Conservation (phyloP, 768 basidiomycete genomes). For the Mycena rebaudengoi region DNA sequence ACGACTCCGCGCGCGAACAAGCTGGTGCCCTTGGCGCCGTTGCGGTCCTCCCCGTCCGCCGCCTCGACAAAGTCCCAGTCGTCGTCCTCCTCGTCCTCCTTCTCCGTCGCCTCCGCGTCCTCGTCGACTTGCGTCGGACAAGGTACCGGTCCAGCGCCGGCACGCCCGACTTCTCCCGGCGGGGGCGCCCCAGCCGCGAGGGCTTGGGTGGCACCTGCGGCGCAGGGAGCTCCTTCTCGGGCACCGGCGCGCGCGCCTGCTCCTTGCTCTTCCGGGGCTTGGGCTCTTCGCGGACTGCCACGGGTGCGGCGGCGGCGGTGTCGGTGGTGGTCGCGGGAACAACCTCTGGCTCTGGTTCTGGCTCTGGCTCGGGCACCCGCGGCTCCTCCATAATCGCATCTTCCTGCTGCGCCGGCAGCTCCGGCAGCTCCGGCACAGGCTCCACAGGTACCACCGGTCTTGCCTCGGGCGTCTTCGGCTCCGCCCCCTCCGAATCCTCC, state of each 20-base stretch:
- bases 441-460: slow-evolving; percentile 47
- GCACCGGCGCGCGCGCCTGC: slow-evolving; percentile 33
- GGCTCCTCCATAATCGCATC: slow-evolving; percentile 31
- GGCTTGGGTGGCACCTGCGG: slow-evolving; percentile 33
- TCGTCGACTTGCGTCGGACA: slow-evolving; percentile 63
- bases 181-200: slow-evolving; percentile 41
- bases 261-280: slow-evolving; percentile 43
- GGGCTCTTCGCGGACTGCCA: slow-evolving; percentile 27
- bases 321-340: neutral
- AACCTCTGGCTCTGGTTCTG: slow-evolving; percentile 14
- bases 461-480: slow-evolving; percentile 84
- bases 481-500: slow-evolving; percentile 45
- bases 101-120: slow-evolving; percentile 54
- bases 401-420: slow-evolving; percentile 12
- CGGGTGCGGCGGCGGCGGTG: neutral
- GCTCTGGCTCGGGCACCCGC: slow-evolving; percentile 19
- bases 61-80: slow-evolving; percentile 94
- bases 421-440: slow-evolving; percentile 26
- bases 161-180: slow-evolving; percentile 86
- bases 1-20: slow-evolving; percentile 93
- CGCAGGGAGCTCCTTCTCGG: slow-evolving; percentile 36
- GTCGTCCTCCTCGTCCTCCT: slow-evolving; percentile 76
- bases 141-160: slow-evolving; percentile 80
- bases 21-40: slow-evolving; percentile 81
- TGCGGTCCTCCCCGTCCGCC: slow-evolving; percentile 83